Evolutionary conservation across 495 filamentous ascomycete genomes (phyloP), one percentile per base, ranked within the genome.

Genomic region (Sabuloglossum arenarium): DNA sequence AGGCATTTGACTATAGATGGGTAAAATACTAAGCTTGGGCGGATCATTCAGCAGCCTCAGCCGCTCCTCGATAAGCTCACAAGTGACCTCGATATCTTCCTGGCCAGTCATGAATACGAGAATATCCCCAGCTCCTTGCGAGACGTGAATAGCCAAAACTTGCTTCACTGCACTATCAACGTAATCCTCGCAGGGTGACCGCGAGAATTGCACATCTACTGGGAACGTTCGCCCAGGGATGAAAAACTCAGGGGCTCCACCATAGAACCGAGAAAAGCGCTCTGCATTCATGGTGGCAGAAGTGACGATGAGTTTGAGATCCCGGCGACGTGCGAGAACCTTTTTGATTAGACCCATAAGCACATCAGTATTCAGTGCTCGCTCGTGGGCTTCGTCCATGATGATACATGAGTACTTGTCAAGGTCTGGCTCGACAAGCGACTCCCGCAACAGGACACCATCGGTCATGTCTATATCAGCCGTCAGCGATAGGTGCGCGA

Each of bases 81-180:
- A 99, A 0, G 93, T 97, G 34, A 85, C 80, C 69, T 97, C 91
- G 57, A 99, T 99, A 63, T 99, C 93, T 70, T 99, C 93, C 69
- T 96, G 90, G 30, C 93, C 93, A 1, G 93, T 99, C 93, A 99
- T 99, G 68, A 99, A 99, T 19, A 96, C 88, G 21, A 99, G 73
- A 56, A 99, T 96, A 66, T 99, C 93, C 24, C 93, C 93, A 11
- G 79, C 67, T 1, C 84, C 84, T 71, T 94, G 89, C 0, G 87
- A 91, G 16, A 97, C 86, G 61, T 99, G 93, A 53, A 99, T 96
- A n/a, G 89, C 85, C 49, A 99, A 76, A 29, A 95, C 84, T 65
- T 97, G 91, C 65, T 96, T 90, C 53, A 97, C 93, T 11, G 93
- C 93, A 58, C 86, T 85, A 61, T 97, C 93, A 37, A 99, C 93